Base-by-base conservation (phyloP, 2,329 filamentous ascomycete species). In the Pseudocercospora eumusae region DNA sequence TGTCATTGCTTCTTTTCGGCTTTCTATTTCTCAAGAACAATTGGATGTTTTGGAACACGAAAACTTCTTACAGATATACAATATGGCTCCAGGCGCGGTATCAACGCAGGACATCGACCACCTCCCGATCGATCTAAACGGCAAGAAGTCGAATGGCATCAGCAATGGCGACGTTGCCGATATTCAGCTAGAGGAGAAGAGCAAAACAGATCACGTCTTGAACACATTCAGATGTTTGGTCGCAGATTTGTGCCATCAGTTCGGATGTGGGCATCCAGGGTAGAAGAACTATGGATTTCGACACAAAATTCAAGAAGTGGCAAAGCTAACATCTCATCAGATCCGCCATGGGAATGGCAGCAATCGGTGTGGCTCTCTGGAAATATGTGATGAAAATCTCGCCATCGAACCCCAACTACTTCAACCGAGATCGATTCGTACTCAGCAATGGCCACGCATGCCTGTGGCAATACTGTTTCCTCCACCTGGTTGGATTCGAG, bases 221-320 rank as follows among this genome's bases (percentile, higher is more conserved):
- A 82, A 81, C 67, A 84, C 83, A 5, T 88, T 88, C 70, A 79
- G 87, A 59, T 77, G 83, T 55, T 75, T 90, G 28, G 86, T 90
- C 62, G 86, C 87, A 49, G 88, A 90, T 71, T 75, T 90, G 2
- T 89, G 86, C 69, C 82, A 90, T 71, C 87, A 90, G 66, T 90
- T 88, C 74, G 84, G 84, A 64, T 86, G 86, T 36, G 88, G 88
- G 0, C 88, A 90, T 70, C 87, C 87, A 18, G 87, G 87, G 83
- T 87, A n/a, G n/a, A n/a, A n/a, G n/a, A n/a, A n/a, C n/a, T n/a
- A 77, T 68, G 79, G 11, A 18, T 28, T 9, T 6, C 18, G 27
- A 27, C 36, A 21, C 4, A 5, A 18, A 28, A 8, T 18, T 3
- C n/a, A n/a, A 7, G 18, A 9, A 11, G 4, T 42, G 15, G 20